A percentile compares a stretch with the other conserved stretches of the same genome.
Evolutionary conservation across 2,329 filamentous ascomycete species (phyloP).

Genomic region (Emmonsia crescens): DNA sequence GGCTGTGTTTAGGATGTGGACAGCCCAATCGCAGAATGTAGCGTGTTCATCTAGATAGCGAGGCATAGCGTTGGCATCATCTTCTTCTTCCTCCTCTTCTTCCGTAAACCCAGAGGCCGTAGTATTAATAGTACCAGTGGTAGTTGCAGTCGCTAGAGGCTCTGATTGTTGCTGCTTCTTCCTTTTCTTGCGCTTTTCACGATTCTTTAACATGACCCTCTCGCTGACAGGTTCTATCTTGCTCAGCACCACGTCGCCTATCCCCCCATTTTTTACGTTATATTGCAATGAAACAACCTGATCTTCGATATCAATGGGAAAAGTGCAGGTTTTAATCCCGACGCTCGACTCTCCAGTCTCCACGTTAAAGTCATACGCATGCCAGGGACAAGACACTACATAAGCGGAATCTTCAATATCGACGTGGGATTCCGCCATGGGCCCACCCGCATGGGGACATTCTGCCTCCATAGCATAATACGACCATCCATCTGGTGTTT

Average conservation of each 20-base stretch:
- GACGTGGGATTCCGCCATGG: slow-evolving; percentile 36
- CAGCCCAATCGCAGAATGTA: slow-evolving; percentile 39
- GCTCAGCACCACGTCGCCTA: slow-evolving; percentile 18
- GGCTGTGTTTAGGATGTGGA: slow-evolving; percentile 36
- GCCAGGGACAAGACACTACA: slow-evolving; percentile 39
- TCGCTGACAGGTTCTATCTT: slow-evolving; percentile 37
- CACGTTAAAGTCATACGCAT: slow-evolving; percentile 41
- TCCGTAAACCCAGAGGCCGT: slow-evolving; percentile 1
- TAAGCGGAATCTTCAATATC: slow-evolving; percentile 41
- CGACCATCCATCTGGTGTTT: slow-evolving; percentile 32
- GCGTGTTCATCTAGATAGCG: slow-evolving; percentile 31
- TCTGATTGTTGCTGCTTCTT: background rate
- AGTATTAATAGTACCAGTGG: background rate
- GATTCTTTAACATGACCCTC: slow-evolving; percentile 35
- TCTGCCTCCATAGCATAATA: slow-evolving; percentile 41
- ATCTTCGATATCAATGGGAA: slow-evolving; percentile 29
- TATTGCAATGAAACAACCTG: slow-evolving; percentile 29
- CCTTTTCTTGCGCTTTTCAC: slow-evolving; percentile 11
- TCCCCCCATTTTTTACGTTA: slow-evolving; percentile 12
- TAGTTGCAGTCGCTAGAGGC: slow-evolving; percentile 8
- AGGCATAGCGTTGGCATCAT: slow-evolving; percentile 9
- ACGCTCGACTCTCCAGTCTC: slow-evolving; percentile 40
- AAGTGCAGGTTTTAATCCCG: slow-evolving; percentile 39
- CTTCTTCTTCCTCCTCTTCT: background rate
- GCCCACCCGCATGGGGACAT: slow-evolving; percentile 38